phyloP scores from a whole-genome alignment of 2,329 filamentous ascomycete genomes.

The Truncatella angustata region DNA sequence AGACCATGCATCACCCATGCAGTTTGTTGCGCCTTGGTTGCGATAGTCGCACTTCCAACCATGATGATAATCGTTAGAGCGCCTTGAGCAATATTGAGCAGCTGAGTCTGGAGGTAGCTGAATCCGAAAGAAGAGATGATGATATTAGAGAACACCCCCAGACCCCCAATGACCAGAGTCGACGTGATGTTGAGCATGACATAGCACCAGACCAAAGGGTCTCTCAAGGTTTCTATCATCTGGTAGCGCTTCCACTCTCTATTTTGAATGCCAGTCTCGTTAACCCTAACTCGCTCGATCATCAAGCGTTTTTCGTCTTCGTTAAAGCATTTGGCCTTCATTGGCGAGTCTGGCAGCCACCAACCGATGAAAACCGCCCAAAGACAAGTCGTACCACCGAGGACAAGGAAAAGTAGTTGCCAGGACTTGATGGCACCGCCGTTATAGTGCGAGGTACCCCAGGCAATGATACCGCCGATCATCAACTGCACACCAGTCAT shows the following conservation, averaged over 20 bases:
- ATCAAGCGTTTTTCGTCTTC: slow-evolving; percentile 36
- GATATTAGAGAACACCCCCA: slow-evolving; percentile 38
- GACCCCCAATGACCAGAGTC: slow-evolving; percentile 30
- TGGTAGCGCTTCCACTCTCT: slow-evolving; percentile 34
- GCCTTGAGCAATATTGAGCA: slow-evolving; percentile 40
- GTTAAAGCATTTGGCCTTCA: slow-evolving; percentile 48
- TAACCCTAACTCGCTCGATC: slow-evolving; percentile 34
- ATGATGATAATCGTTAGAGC: slow-evolving; percentile 37
- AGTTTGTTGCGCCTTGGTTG: slow-evolving; percentile 24
- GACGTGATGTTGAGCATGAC: slow-evolving; percentile 21
- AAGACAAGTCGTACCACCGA: slow-evolving; percentile 34
- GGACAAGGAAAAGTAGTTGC: slow-evolving; percentile 41
- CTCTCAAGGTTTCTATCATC: slow-evolving; percentile 34
- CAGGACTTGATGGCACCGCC: slow-evolving; percentile 31
- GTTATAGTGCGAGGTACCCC: slow-evolving; percentile 31
- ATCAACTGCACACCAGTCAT: slow-evolving; percentile 36
- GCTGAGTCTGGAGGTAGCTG: slow-evolving; percentile 33
- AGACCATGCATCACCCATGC: slow-evolving; percentile 17
- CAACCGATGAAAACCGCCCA: slow-evolving; percentile 35
- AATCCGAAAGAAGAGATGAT: slow-evolving; percentile 38
- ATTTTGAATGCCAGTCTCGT: slow-evolving; percentile 36
- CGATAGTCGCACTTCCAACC: slow-evolving; percentile 30
- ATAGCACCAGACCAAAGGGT: slow-evolving; percentile 31
- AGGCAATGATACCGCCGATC: slow-evolving; percentile 38
- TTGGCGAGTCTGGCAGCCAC: slow-evolving; percentile 49